phyloP scores from a whole-genome alignment of 1,284 basidiomycete species.

The Hypsizygus ulmarius region DNA sequence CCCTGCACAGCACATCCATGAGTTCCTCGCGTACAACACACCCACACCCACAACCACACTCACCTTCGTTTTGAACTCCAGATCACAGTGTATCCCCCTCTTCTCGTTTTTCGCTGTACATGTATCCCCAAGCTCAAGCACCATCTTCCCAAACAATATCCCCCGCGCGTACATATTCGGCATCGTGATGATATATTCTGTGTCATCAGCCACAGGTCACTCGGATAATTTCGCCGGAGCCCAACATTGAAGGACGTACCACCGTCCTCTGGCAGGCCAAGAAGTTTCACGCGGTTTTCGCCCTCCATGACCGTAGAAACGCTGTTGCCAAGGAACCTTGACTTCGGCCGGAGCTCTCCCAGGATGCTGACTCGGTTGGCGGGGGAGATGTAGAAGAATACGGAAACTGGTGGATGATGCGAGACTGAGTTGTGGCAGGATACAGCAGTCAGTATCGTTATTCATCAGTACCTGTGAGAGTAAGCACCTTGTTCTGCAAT shows the following conservation, averaged over 20 bases:
- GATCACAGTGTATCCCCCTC: slow-evolving; percentile 73
- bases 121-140: slow-evolving; percentile 92
- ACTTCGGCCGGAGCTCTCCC: slow-evolving; percentile 94
- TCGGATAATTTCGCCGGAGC: slow-evolving; percentile 1
- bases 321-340: slow-evolving; percentile 94
- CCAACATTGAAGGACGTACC: slow-evolving; percentile 43
- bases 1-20: slow-evolving; percentile 51
- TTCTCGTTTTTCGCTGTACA: slow-evolving; percentile 85
- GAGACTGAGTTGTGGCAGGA: slow-evolving; percentile 63
- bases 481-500: slow-evolving; percentile 89
- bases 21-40: slow-evolving; percentile 1
- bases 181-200: slow-evolving; percentile 88
- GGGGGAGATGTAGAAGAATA: slow-evolving; percentile 97
- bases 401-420: slow-evolving; percentile 94
- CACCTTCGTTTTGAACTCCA: slow-evolving; percentile 98
- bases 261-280: slow-evolving; percentile 83
- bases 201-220: slow-evolving; percentile 8
- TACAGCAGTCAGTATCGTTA: slow-evolving; percentile 4
- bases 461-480: slow-evolving; percentile 3
- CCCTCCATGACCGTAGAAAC: slow-evolving; percentile 97
- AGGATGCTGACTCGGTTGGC: slow-evolving; percentile 81
- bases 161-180: slow-evolving; percentile 98
- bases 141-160: slow-evolving; percentile 98
- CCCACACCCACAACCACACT: slow-evolving; percentile 2
- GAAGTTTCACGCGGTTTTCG: slow-evolving; percentile 82